Conservation (phyloP, 2,329 filamentous ascomycete genomes). For the Rutstroemia sydowiana region DNA sequence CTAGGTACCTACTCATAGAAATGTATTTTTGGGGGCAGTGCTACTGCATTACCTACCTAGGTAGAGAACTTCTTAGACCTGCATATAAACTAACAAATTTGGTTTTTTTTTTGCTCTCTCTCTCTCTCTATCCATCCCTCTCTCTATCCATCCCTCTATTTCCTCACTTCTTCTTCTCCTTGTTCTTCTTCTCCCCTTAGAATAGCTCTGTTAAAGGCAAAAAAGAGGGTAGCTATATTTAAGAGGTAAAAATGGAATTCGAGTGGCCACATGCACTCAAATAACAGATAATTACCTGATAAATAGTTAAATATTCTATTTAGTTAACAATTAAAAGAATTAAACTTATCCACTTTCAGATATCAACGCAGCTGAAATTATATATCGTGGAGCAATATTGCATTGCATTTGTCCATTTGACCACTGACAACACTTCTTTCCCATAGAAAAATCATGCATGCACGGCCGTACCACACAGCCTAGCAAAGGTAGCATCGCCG, state of each 20-base stretch:
- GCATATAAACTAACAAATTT: neutral
- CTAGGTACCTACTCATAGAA: too few relatives aligned
- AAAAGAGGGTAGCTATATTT: too few relatives aligned
- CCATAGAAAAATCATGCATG: neutral
- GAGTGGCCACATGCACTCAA: conserved; percentile 8
- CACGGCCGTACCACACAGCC: conserved; percentile 10
- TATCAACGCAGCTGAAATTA: conserved; percentile 7
- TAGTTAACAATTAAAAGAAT: neutral
- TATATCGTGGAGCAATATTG: conserved; percentile 5
- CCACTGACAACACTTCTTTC: conserved; percentile 2
- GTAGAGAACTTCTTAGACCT: neutral
- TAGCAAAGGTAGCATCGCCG: neutral
- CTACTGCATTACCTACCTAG: neutral
- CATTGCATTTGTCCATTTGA: conserved; percentile 4
- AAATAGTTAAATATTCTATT: neutral
- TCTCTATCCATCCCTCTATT: too few relatives aligned
- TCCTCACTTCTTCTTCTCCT: too few relatives aligned
- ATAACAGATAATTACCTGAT: neutral
- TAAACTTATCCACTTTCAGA: conserved; percentile 8
- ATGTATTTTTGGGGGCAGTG: conserved; percentile 1
- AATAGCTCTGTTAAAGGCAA: neutral
- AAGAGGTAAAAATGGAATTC: neutral
- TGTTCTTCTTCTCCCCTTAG: too few relatives aligned
- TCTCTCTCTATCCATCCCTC: too few relatives aligned
- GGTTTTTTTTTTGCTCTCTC: too few relatives aligned